These are phyloP conservation scores for Penicillium sp. DNA, from an alignment of 2,329 filamentous ascomycete species.

Conservation along the genomic window DNA sequence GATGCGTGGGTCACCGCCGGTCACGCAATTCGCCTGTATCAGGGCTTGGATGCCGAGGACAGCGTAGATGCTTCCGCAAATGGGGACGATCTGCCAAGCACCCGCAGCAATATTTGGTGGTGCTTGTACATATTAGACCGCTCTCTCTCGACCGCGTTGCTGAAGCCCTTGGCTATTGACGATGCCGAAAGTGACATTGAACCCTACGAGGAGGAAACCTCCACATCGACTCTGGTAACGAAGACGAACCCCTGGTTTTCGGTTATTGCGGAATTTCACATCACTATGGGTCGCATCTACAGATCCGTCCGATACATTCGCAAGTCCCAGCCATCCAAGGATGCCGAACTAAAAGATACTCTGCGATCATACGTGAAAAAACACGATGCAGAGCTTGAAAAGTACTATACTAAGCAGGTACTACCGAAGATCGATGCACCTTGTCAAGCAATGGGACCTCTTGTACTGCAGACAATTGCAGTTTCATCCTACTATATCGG, in stretches of 20 bases:
- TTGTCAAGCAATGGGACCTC: background rate
- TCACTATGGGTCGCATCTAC: constrained; percentile 10
- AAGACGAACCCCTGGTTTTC: constrained; percentile 9
- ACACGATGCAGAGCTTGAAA: constrained; percentile 8
- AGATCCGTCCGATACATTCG: constrained; percentile 7
- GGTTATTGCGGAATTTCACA: constrained; percentile 7
- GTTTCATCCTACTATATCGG: constrained; percentile 11
- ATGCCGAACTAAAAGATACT: constrained; percentile 1
- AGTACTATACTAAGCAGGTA: constrained; percentile 8
- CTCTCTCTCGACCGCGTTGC: constrained; percentile 9
- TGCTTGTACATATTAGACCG: constrained; percentile 11
- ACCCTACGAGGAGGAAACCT: background rate
- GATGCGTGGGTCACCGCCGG: constrained; percentile 13
- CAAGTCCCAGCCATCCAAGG: background rate
- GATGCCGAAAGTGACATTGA: constrained; percentile 5
- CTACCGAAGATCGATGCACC: constrained; percentile 3
- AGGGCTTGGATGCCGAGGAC: constrained; percentile 5
- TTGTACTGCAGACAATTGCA: constrained; percentile 8
- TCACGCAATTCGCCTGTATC: constrained; percentile 14
- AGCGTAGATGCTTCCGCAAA: no score
- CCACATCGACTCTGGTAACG: background rate
- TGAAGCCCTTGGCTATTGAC: constrained; percentile 8
- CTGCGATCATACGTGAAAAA: constrained; percentile 5
- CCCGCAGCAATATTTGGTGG: constrained; percentile 8
- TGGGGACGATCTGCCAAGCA: background rate